Conservation (phyloP, 495 filamentous ascomycete species). For the Diplogelasinospora grovesii region DNA sequence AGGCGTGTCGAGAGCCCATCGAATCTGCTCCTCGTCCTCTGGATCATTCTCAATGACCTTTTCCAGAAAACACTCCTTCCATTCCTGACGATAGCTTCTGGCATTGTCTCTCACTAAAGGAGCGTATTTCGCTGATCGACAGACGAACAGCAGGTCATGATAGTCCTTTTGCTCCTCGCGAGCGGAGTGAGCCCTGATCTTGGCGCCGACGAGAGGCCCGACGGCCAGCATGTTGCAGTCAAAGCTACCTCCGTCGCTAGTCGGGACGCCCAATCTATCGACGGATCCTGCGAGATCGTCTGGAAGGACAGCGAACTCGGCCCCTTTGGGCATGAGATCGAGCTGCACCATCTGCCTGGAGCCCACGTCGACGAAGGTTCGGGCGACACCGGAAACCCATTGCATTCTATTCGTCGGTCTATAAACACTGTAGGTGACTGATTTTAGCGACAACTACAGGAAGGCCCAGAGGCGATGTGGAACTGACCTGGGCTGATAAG, state of each 20-base stretch:
- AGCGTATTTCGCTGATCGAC: background rate
- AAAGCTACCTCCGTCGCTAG: too few relatives aligned
- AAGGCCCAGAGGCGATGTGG: too few relatives aligned
- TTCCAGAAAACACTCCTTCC: background rate
- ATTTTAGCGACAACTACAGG: too few relatives aligned
- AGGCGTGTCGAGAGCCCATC: too few relatives aligned
- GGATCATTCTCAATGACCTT: background rate
- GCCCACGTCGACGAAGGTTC: background rate
- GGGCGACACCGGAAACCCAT: conserved; percentile 5
- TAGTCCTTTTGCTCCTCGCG: background rate
- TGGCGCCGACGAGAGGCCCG: conserved; percentile 1
- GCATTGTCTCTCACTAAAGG: background rate
- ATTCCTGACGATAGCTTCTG: background rate
- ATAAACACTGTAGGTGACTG: background rate
- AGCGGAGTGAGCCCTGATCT: background rate
- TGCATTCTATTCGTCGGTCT: conserved; percentile 3
- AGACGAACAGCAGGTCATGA: background rate
- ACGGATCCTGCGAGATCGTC: conserved; percentile 2
- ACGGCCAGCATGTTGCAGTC: background rate
- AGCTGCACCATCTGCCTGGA: conserved; percentile 3
- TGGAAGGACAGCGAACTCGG: too few relatives aligned
- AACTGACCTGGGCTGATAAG: background rate
- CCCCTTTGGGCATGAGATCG: conserved; percentile 7
- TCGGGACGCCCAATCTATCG: too few relatives aligned
- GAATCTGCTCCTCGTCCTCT: too few relatives aligned